Percentiles rank a stretch among this genome's conserved stretches.
Evolutionary conservation across 257 asterid genomes (phyloP).

Genomic region (Galeopsis tetrahit): DNA sequence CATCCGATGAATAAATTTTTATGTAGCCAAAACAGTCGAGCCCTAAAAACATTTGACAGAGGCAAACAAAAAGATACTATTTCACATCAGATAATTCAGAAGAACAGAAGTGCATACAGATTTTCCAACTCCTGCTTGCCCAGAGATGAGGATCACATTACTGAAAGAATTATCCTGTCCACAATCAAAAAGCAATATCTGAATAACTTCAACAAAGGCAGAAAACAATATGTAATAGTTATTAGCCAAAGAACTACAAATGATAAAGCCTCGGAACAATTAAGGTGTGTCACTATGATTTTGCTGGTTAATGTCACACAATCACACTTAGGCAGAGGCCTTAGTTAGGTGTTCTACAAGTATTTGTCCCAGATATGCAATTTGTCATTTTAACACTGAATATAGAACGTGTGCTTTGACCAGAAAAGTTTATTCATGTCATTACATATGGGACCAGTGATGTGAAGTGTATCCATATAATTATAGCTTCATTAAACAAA

Average conservation of each 20-base stretch:
- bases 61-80: slow-evolving; percentile 16
- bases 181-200: slow-evolving; percentile 29
- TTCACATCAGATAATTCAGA: slow-evolving; percentile 28
- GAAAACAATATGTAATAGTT: slow-evolving; percentile 19
- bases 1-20: slow-evolving; percentile 34
- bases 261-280: not conserved
- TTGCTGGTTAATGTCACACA: slow-evolving; percentile 13
- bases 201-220: slow-evolving; percentile 5
- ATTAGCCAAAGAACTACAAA: slow-evolving; percentile 17
- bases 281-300: not conserved
- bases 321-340: not conserved
- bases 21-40: not conserved
- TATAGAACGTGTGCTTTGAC: not conserved
- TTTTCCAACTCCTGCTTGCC: slow-evolving; percentile 98
- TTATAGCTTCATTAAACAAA: not conserved
- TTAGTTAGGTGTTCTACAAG: not conserved
- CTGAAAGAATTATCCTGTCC: slow-evolving; percentile 52
- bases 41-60: not conserved
- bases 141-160: slow-evolving; percentile 76
- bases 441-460: not conserved
- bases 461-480: not conserved
- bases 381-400: not conserved
- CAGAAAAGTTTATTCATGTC: not conserved
- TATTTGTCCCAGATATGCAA: not conserved
- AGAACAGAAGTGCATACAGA: slow-evolving; percentile 63